Evolutionary conservation across 768 basidiomycete species (phyloP).

Genomic region (Pulveroboletus ravenelii): DNA sequence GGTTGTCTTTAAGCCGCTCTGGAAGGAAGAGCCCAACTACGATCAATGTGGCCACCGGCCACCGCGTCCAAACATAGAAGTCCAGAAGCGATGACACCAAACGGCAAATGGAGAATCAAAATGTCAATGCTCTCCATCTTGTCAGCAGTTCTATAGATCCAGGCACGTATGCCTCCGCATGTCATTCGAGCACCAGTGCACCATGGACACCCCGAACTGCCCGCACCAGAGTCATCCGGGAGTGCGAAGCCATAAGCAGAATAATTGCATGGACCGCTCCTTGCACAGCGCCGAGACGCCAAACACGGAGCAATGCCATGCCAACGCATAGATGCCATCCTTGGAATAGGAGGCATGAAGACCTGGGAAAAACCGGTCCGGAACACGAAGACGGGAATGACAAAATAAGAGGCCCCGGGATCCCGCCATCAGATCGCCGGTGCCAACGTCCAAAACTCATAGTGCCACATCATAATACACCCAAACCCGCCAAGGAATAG

Average conservation of each 20-base stretch:
- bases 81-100: not conserved
- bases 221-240: not conserved
- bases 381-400: not conserved
- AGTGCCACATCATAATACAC: not conserved
- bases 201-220: not conserved
- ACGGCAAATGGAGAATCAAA: not conserved
- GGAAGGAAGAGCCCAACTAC: not conserved
- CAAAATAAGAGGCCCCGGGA: not conserved
- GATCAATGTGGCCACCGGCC: not conserved
- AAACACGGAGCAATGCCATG: not conserved
- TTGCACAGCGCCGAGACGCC: not conserved
- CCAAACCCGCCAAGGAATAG: not conserved
- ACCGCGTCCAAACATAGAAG: constrained; percentile 12
- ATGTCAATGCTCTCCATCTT: not conserved
- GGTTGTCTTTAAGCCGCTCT: not conserved
- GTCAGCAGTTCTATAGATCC: too few species aligned
- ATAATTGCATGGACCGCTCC: constrained; percentile 2
- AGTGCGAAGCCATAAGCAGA: not conserved
- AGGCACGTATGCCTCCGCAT: too few species aligned
- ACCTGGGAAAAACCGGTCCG: not conserved
- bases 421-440: not conserved
- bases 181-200: not conserved
- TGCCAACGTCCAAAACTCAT: not conserved
- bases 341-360: not conserved
- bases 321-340: not conserved